Evolutionary conservation across 1,284 basidiomycete genomes (phyloP), one percentile per base, ranked within the genome.

Genomic region (Apiotrichum veenhuisii): DNA sequence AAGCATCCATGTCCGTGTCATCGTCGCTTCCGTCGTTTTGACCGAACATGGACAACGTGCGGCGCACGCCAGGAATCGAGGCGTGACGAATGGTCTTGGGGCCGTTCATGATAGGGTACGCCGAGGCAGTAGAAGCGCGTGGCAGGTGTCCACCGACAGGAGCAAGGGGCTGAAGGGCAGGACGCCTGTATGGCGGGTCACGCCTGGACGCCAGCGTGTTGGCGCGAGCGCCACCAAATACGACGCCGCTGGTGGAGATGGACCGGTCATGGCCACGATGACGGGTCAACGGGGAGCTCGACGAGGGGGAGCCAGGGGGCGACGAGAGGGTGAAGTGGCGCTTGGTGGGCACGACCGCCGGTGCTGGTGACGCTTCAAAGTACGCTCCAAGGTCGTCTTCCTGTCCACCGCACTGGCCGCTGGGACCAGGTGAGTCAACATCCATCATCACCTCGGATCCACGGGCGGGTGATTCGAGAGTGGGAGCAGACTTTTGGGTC

Each of bases 1-100:
- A 75, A 11, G 61, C 64, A 38, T 73, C 67, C 59, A 66, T 66
- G 50, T 72, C 68, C 45, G 67, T 68, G 58, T 72, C 73, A 42
- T 70, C 70, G 30, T 72, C 70, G 40, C 62, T 70, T 44, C 63
- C 64, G 30, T 68, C 66, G n/a, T 51, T 55, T 54, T 73, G 74
- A 51, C 74, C 71, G 59, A 71, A 73, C 1, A 77, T 72, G 0
- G 77, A 77, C 57, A 66, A 72, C 2, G 75, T 74, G 38, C 77
- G 64, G 44, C 76, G 67, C 71, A 78, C 75, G 1, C 65, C 64
- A 5, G 68, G 54, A 9, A 50, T 17, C 5, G 46, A 50, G n/a
- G 37, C 17, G 37, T 52, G 18, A 22, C 45, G 51, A 25, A 26
- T 20, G 17, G 61, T 47, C 15, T 57, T 58, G 3, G 62, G 54